Conservation (phyloP, 2,329 filamentous ascomycete species). For the Fusarium brachygibbosum region DNA sequence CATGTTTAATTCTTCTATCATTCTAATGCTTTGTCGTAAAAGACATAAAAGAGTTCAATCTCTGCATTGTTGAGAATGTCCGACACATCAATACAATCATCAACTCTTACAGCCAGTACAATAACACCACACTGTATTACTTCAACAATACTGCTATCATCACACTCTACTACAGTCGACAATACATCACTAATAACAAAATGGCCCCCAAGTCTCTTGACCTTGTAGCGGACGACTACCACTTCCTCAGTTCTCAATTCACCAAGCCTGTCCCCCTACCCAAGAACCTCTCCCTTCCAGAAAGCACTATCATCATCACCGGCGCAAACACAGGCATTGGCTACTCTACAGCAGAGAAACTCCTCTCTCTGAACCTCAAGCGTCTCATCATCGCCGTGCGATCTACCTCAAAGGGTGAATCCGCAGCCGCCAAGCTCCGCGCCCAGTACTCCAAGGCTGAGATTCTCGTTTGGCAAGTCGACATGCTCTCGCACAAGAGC, state of each 20-base stretch:
- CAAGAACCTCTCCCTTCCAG: constrained; percentile 47
- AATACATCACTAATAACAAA: not conserved
- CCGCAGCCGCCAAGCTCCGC: constrained; percentile 48
- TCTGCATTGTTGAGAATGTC: not conserved
- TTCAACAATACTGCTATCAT: not conserved
- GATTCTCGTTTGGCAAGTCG: constrained; percentile 65
- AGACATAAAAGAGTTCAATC: constrained; percentile 17
- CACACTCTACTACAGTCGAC: not conserved
- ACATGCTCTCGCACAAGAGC: constrained; percentile 62
- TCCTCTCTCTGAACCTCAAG: constrained; percentile 56
- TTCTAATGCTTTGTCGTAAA: not conserved
- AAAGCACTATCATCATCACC: constrained; percentile 62
- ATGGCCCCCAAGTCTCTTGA: constrained; percentile 48
- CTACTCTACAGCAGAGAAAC: constrained; percentile 58
- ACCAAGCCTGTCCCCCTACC: constrained; percentile 43
- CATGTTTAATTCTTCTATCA: not conserved
- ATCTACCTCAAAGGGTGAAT: constrained; percentile 58
- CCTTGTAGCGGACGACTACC: constrained; percentile 22
- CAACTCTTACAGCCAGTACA: not conserved
- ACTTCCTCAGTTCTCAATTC: constrained; percentile 50
- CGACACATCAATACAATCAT: not conserved
- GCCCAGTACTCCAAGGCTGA: constrained; percentile 47
- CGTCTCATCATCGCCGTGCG: constrained; percentile 64
- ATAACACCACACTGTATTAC: too few relatives aligned
- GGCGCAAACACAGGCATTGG: constrained; percentile 65